Conservation (phyloP, 2,329 filamentous ascomycete genomes). For the Aureobasidium sp. region DNA sequence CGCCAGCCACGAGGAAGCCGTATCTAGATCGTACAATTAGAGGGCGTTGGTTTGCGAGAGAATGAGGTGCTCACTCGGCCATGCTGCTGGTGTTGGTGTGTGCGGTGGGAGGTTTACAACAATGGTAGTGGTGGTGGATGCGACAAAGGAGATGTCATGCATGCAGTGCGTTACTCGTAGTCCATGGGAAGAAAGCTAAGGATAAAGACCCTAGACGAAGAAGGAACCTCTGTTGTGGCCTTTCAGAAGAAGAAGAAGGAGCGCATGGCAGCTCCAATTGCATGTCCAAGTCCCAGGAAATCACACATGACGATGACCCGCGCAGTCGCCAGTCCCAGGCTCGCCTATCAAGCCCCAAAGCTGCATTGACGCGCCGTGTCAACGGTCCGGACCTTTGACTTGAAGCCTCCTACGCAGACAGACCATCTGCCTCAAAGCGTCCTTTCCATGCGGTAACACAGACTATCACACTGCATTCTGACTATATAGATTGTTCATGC, state of each 20-base stretch:
- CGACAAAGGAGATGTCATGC: constrained; percentile 10
- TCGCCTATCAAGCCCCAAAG: neutral
- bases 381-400: neutral
- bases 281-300: neutral
- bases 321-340: neutral
- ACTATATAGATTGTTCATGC: too few relatives aligned
- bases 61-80: neutral
- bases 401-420: neutral
- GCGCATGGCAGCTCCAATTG: neutral
- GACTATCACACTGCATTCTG: too few relatives aligned
- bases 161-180: neutral
- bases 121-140: neutral
- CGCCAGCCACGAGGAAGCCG: constrained; percentile 9
- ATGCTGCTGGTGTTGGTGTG: neutral
- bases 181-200: constrained; percentile 1
- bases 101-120: neutral
- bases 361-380: neutral
- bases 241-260: neutral
- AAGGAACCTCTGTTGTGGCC: neutral
- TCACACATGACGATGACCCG: constrained; percentile 7
- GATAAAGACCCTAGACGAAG: neutral
- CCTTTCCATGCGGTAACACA: too few relatives aligned
- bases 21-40: neutral
- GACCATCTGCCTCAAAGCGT: neutral
- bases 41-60: too few relatives aligned